Base-by-base conservation (phyloP, 2,329 filamentous ascomycete genomes). In the Fusarium armeniacum region DNA sequence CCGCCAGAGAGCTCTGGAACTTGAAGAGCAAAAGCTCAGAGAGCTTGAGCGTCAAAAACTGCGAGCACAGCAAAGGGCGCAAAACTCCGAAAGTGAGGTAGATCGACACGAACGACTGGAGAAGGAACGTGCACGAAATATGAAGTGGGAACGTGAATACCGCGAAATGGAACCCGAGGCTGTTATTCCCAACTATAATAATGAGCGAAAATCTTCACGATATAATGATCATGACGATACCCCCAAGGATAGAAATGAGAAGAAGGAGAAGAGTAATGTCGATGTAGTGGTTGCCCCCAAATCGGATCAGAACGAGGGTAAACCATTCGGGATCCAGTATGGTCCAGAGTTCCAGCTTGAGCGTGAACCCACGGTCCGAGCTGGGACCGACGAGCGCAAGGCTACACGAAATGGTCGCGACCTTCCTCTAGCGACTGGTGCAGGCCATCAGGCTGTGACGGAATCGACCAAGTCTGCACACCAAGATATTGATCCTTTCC, bases 401-500 rank as follows among this genome's bases (percentile, higher is more conserved):
- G 61, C 62, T 55, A 72, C 65, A 10, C 70, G 78, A 18, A 77
- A 78, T 28, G 76, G 65, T 47, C 74, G 76, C 56, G 67, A 74
- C 46, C 63, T 70, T 40, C 69, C 71, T 49, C 72, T 63, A 60
- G 63, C 73, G 62, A 73, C 72, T 69, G 73, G 77, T 65, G 70
- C 70, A 73, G 75, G 67, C 44, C 71, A 75, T 60, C 69, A 76
- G 53, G 56, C 75, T 65, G 58, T 71, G 53, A 74, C 64, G 54
- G 55, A 53, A 59, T 73, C 68, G 44, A 77, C 62, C 68, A 62
- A 69, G 59, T 70, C 75, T 54, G 62, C 63, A 26, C 70, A 62
- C 72, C 71, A 75, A n/a, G 73, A 76, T 51, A 76, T 86, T 73
- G 85, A 90, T 76, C 86, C 87, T 20, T 89, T 90, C 75, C 83